phyloP scores from a whole-genome alignment of 768 basidiomycete species.

The Thelephora ganbajun region DNA sequence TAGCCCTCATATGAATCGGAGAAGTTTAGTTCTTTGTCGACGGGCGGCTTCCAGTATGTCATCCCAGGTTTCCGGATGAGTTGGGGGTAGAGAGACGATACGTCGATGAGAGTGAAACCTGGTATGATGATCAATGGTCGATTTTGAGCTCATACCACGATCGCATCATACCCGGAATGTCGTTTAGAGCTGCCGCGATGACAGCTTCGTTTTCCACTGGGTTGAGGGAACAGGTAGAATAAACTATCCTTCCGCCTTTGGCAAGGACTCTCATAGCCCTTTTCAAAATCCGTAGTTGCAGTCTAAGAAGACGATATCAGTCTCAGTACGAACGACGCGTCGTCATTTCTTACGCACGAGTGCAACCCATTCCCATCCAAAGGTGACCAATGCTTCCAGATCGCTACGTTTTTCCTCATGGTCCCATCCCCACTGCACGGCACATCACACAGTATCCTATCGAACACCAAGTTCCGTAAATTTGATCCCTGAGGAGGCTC shows the following conservation, averaged over 20 bases:
- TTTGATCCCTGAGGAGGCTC: constrained; percentile 15
- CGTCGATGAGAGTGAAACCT: constrained; percentile 75
- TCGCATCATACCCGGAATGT: constrained; percentile 40
- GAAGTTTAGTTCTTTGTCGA: constrained; percentile 35
- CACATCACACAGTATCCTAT: constrained; percentile 91
- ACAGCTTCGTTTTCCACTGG: constrained; percentile 98
- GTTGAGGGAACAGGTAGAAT: constrained; percentile 96
- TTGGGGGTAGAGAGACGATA: constrained; percentile 54
- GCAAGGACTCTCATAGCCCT: constrained; percentile 86
- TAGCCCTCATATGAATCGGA: constrained; percentile 53
- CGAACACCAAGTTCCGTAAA: constrained; percentile 57
- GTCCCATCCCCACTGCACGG: constrained; percentile 98
- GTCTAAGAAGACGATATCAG: constrained; percentile 26
- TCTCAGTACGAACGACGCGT: background rate
- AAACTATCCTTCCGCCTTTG: constrained; percentile 84
- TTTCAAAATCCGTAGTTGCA: constrained; percentile 85
- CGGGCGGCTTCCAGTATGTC: constrained; percentile 63
- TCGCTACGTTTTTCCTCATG: constrained; percentile 83
- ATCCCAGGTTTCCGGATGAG: constrained; percentile 68
- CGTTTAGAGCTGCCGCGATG: constrained; percentile 66
- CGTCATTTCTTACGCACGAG: constrained; percentile 31
- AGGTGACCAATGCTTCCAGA: constrained; percentile 88
- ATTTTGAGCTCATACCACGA: background rate
- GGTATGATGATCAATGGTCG: background rate
- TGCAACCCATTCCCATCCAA: constrained; percentile 89